A percentile compares a stretch with the other conserved stretches of the same genome.
Conservation (phyloP, 1,284 basidiomycete species). For the Trichosporon faecale region DNA sequence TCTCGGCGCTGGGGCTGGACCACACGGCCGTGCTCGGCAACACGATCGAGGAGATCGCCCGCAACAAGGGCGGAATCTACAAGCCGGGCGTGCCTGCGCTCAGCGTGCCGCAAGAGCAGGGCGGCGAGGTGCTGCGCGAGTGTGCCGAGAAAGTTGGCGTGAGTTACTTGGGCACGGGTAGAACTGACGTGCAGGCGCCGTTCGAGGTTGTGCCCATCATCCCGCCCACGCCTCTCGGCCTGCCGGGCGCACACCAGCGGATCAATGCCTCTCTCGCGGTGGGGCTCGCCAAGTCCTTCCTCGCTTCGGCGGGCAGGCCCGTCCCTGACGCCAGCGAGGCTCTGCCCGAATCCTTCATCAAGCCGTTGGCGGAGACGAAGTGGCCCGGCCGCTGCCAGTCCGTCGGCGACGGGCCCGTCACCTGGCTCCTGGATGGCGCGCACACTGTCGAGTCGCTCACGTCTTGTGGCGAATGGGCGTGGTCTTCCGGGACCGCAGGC, state of each 20-base stretch:
- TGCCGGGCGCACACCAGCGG: slow-evolving; percentile 83
- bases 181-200: slow-evolving; percentile 45
- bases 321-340: slow-evolving; percentile 33
- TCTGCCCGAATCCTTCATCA: slow-evolving; percentile 60
- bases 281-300: slow-evolving; percentile 67
- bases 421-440: slow-evolving; percentile 93
- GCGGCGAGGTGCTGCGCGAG: slow-evolving; percentile 63
- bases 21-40: slow-evolving; percentile 88
- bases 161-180: slow-evolving; percentile 16
- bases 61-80: slow-evolving; percentile 96
- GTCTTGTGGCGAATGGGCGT: slow-evolving; percentile 77
- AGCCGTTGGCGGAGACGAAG: slow-evolving; percentile 66
- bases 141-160: slow-evolving; percentile 68
- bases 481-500: slow-evolving; percentile 26
- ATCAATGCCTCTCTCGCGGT: slow-evolving; percentile 89
- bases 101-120: slow-evolving; percentile 71
- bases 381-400: slow-evolving; percentile 99
- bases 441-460: slow-evolving; percentile 89
- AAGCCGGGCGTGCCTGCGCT: slow-evolving; percentile 86
- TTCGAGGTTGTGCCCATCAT: slow-evolving; percentile 42
- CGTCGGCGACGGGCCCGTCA: slow-evolving; percentile 59
- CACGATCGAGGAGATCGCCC: slow-evolving; percentile 84
- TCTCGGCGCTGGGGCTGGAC: slow-evolving; percentile 88
- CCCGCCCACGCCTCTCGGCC: slow-evolving; percentile 58
- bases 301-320: slow-evolving; percentile 53